Percentiles rank a stretch among this genome's conserved stretches.
phyloP scores from a whole-genome alignment of 305 asterid genomes.

The Solanum hybrid region DNA sequence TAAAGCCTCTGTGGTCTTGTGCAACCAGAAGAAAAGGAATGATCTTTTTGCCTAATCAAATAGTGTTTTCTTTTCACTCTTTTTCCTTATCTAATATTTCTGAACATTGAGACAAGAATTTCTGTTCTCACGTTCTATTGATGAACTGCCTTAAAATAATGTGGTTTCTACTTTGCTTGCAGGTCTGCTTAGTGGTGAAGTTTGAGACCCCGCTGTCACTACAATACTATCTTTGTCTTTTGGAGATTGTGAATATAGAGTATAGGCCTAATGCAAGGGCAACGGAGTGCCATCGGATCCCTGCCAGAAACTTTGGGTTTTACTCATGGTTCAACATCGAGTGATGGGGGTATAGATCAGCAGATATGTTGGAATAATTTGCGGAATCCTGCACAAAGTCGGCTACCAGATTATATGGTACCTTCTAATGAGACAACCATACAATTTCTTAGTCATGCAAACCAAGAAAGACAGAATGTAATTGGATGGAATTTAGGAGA shows the following conservation, averaged over 20 bases:
- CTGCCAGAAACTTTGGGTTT: slow-evolving; percentile 60
- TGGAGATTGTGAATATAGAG: slow-evolving; percentile 6
- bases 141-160: neutral
- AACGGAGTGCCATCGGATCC: slow-evolving; percentile 49
- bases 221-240: slow-evolving; percentile 2
- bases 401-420: slow-evolving; percentile 36
- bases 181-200: slow-evolving; percentile 17
- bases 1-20: neutral
- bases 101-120: neutral
- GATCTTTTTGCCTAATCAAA: neutral
- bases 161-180: slow-evolving; percentile 5
- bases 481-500: slow-evolving; percentile 61
- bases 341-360: slow-evolving; percentile 50
- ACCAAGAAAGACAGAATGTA: slow-evolving; percentile 29
- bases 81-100: neutral
- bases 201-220: neutral
- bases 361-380: slow-evolving; percentile 57
- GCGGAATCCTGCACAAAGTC: slow-evolving; percentile 41
- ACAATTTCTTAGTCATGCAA: slow-evolving; percentile 26
- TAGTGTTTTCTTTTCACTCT: neutral
- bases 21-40: neutral
- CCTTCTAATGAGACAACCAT: slow-evolving; percentile 26
- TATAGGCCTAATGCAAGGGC: slow-evolving; percentile 80
- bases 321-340: slow-evolving; percentile 53
- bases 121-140: neutral